Conservation (phyloP, 176 grass and related monocot species). For the Lolium multiflorum region DNA sequence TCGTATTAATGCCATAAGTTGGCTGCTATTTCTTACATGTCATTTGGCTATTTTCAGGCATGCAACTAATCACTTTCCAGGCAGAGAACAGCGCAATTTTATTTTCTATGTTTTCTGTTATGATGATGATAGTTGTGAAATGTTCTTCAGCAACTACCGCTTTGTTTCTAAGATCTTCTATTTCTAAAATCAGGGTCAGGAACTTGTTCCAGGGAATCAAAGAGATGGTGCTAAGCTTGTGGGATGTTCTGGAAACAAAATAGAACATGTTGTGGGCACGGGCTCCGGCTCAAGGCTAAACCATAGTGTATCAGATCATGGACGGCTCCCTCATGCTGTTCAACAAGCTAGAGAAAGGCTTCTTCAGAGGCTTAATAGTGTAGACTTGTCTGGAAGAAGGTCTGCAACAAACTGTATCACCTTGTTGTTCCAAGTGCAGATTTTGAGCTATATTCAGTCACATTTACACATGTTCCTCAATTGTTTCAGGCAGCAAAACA, state of each 20-base stretch:
- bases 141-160: not conserved
- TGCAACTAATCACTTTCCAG: not conserved
- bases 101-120: not conserved
- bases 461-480: not conserved
- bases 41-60: not conserved
- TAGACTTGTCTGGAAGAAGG: slow-evolving; percentile 67
- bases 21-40: not conserved
- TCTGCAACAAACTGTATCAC: not conserved
- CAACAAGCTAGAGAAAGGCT: slow-evolving; percentile 76
- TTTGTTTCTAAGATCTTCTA: not conserved
- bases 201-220: slow-evolving; percentile 36
- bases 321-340: slow-evolving; percentile 70
- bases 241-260: slow-evolving; percentile 20
- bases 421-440: not conserved
- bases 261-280: not conserved
- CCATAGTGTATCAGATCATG: slow-evolving; percentile 44
- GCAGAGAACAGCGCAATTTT: not conserved
- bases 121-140: not conserved
- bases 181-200: slow-evolving; percentile 37
- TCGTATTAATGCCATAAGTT: not conserved
- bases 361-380: slow-evolving; percentile 61
- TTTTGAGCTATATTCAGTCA: not conserved
- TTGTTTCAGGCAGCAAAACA: slow-evolving; percentile 50
- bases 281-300: slow-evolving; percentile 22
- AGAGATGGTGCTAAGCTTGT: slow-evolving; percentile 28